These are phyloP conservation scores for Plectosphaerella plurivora DNA, from an alignment of 2,329 filamentous ascomycete genomes.

Conservation along the genomic window DNA sequence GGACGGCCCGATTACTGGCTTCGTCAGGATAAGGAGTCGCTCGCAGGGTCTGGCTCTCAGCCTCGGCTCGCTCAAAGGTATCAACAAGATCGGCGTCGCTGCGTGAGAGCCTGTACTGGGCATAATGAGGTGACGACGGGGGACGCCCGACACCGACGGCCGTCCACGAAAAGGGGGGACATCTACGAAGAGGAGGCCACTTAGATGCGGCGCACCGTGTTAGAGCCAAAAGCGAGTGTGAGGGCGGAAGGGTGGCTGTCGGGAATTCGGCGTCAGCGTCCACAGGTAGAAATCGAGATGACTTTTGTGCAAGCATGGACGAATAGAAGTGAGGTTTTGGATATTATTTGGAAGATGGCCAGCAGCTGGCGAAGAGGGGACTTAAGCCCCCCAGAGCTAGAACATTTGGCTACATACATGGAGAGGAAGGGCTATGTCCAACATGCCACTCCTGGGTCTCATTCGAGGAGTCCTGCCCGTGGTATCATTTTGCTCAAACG, in stretches of 20 bases:
- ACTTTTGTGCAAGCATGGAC: not conserved
- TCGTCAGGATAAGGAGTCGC: conserved; percentile 95
- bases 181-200: not conserved
- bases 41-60: conserved; percentile 93
- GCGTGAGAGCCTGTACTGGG: conserved; percentile 16
- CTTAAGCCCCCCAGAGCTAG: too few species aligned
- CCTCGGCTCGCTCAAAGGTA: conserved; percentile 87
- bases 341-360: too few species aligned
- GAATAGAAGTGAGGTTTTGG: too few species aligned
- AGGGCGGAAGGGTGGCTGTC: not conserved
- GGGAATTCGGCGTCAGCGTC: conserved; percentile 3
- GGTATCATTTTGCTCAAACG: conserved; percentile 1
- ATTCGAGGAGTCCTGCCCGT: not conserved
- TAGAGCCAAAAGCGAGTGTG: not conserved
- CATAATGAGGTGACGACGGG: too few species aligned
- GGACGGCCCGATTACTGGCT: conserved; percentile 91
- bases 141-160: too few species aligned
- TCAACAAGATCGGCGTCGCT: conserved; percentile 70
- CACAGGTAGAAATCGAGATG: conserved; percentile 4
- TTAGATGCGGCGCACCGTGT: not conserved
- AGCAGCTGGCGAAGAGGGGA: too few species aligned
- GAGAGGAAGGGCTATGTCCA: not conserved
- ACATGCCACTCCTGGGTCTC: not conserved
- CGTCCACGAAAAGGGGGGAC: not conserved
- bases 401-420: too few species aligned